Conservation (phyloP, 2,329 filamentous ascomycete species). For the Talaromyces sp. region DNA sequence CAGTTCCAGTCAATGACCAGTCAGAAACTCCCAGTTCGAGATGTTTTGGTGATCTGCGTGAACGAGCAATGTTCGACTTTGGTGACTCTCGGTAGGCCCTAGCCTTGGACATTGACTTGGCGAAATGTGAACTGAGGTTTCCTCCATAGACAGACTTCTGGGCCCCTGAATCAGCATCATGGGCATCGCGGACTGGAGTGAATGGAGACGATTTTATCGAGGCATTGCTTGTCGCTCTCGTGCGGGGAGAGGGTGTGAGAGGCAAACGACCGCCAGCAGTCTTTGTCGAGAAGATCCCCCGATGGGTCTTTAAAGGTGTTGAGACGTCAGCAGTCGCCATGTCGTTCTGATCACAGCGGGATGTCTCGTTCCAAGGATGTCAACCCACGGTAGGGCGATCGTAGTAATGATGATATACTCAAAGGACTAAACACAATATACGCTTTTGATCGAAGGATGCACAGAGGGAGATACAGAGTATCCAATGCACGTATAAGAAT, state of each 20-base stretch:
- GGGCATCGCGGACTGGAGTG: constrained; percentile 66
- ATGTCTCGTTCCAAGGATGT: not conserved
- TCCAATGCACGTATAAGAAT: constrained; percentile 35
- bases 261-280: constrained; percentile 94
- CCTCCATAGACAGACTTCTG: constrained; percentile 73
- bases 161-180: constrained; percentile 55
- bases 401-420: constrained; percentile 39
- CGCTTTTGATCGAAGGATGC: constrained; percentile 24
- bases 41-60: constrained; percentile 73
- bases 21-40: constrained; percentile 91
- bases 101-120: constrained; percentile 57
- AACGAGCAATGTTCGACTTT: constrained; percentile 83
- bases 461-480: constrained; percentile 30
- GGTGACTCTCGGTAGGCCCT: constrained; percentile 75
- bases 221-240: constrained; percentile 52
- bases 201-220: constrained; percentile 69
- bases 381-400: constrained; percentile 28
- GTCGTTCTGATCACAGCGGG: not conserved
- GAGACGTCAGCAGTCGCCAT: constrained; percentile 85
- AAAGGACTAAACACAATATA: constrained; percentile 18
- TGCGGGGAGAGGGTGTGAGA: constrained; percentile 83
- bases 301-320: constrained; percentile 92
- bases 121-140: constrained; percentile 76
- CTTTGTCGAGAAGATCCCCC: constrained; percentile 85
- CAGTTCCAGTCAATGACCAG: constrained; percentile 85